phyloP scores from a whole-genome alignment of 441 rosid species.

The Euphorbia schlechtendalii region DNA sequence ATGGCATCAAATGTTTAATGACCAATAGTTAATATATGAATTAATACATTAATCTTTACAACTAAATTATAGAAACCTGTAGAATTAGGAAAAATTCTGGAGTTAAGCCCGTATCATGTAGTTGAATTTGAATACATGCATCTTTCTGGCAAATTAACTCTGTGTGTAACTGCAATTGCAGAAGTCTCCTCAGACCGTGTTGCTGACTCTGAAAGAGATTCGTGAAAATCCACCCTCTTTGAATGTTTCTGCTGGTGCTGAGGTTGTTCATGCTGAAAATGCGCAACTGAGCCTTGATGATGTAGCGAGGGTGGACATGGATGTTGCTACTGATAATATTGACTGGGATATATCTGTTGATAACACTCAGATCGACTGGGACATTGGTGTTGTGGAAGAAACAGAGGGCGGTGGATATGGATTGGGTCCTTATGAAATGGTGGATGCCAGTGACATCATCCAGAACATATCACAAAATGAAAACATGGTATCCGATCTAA shows the following conservation, averaged over 20 bases:
- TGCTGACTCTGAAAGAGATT: conserved; percentile 58
- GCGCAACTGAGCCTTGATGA: conserved; percentile 34
- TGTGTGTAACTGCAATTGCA: conserved; percentile 36
- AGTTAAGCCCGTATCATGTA: not conserved
- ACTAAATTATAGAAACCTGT: not conserved
- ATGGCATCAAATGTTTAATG: not conserved
- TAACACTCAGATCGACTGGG: conserved; percentile 85
- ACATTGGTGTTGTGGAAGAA: conserved; percentile 78
- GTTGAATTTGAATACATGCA: conserved; percentile 7
- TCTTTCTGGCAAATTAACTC: conserved; percentile 16
- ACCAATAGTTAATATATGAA: not conserved
- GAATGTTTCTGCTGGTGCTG: conserved; percentile 51
- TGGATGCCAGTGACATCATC: conserved; percentile 68
- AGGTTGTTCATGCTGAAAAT: conserved; percentile 36
- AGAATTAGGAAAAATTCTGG: not conserved
- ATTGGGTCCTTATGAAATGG: conserved; percentile 86
- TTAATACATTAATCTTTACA: not conserved
- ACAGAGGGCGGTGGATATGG: conserved; percentile 68
- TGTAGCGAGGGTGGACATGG: conserved; percentile 33
- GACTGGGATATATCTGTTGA: conserved; percentile 96
- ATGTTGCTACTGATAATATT: conserved; percentile 48
- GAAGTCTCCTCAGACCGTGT: conserved; percentile 46
- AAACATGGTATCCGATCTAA: conserved; percentile 31
- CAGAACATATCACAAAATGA: conserved; percentile 37
- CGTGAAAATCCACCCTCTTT: conserved; percentile 74